Evolutionary conservation across 192 early-diverging fungal species (phyloP).

Genomic region (Mortierella alpina): DNA sequence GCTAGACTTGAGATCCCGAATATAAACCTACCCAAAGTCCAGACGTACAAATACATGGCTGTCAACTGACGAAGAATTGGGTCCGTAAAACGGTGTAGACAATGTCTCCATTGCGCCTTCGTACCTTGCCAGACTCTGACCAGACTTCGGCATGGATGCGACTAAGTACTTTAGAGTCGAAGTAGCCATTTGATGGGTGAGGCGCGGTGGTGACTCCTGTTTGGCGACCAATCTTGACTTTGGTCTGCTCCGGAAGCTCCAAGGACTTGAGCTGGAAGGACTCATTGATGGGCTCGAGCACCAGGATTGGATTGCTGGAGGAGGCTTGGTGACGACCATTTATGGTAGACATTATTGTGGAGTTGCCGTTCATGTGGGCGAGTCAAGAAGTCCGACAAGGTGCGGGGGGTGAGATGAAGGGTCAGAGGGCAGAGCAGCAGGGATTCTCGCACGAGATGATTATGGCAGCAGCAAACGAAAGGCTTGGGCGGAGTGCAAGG

Average conservation of each 20-base stretch:
- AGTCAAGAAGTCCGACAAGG: background rate
- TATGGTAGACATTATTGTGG: background rate
- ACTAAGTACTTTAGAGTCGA: constrained; percentile 86
- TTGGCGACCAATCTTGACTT: constrained; percentile 79
- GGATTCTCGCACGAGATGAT: too few relatives aligned
- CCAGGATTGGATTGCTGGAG: constrained; percentile 46
- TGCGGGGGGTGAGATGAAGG: too few relatives aligned
- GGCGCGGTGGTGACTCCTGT: constrained; percentile 71
- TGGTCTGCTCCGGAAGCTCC: constrained; percentile 60
- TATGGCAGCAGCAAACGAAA: too few relatives aligned
- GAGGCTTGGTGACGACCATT: constrained; percentile 27
- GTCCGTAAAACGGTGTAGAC: background rate
- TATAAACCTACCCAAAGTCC: constrained; percentile 63
- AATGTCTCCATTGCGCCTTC: background rate
- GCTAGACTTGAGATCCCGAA: constrained; percentile 80
- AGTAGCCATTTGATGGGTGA: constrained; percentile 76
- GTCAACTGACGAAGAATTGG: background rate
- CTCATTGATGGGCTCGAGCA: constrained; percentile 59
- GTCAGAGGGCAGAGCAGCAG: too few relatives aligned
- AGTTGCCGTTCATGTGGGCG: constrained; percentile 19
- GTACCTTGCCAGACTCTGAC: constrained; percentile 70
- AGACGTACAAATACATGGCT: background rate
- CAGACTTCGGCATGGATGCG: constrained; percentile 82
- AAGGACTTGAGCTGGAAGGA: constrained; percentile 64
- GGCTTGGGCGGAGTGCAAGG: too few relatives aligned